phyloP scores from a whole-genome alignment of 768 basidiomycete species.

The Mycena olivaceomarginata region DNA sequence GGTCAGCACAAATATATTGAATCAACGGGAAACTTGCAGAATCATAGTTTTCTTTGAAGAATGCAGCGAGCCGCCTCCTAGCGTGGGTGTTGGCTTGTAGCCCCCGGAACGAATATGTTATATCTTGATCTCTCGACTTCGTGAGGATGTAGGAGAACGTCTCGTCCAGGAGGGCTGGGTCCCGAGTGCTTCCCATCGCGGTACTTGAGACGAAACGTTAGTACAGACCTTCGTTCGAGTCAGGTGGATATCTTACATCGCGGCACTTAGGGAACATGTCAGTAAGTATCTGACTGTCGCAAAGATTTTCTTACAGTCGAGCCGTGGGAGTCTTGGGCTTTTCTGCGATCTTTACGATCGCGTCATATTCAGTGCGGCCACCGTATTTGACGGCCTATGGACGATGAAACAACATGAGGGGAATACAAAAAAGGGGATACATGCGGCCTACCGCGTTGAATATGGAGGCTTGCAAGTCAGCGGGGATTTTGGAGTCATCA shows the following conservation, averaged over 20 bases:
- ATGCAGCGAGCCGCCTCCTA: conserved; percentile 72
- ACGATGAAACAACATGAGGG: background rate
- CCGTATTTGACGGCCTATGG: conserved; percentile 83
- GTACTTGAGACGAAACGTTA: conserved; percentile 59
- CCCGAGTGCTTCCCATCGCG: conserved; percentile 78
- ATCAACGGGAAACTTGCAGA: conserved; percentile 61
- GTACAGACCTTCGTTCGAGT: background rate
- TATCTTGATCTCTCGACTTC: conserved; percentile 76
- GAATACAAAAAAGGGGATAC: conserved; percentile 1
- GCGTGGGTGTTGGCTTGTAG: conserved; percentile 74
- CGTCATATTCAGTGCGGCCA: conserved; percentile 84
- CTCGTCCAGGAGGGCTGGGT: conserved; percentile 74
- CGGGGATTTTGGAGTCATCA: conserved; percentile 87
- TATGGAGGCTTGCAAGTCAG: conserved; percentile 81
- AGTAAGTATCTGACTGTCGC: background rate
- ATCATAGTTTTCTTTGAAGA: conserved; percentile 84
- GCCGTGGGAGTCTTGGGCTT: conserved; percentile 85
- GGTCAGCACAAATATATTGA: conserved; percentile 2
- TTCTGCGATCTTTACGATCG: conserved; percentile 79
- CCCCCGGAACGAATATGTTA: conserved; percentile 78
- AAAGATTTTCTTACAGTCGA: conserved; percentile 70
- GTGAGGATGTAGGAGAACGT: conserved; percentile 77
- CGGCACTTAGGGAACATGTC: conserved; percentile 22
- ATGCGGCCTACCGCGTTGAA: conserved; percentile 67
- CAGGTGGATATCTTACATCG: conserved; percentile 33